Conservation (phyloP, 73 alveolate genomes). For the Paramecium sonneborni region DNA sequence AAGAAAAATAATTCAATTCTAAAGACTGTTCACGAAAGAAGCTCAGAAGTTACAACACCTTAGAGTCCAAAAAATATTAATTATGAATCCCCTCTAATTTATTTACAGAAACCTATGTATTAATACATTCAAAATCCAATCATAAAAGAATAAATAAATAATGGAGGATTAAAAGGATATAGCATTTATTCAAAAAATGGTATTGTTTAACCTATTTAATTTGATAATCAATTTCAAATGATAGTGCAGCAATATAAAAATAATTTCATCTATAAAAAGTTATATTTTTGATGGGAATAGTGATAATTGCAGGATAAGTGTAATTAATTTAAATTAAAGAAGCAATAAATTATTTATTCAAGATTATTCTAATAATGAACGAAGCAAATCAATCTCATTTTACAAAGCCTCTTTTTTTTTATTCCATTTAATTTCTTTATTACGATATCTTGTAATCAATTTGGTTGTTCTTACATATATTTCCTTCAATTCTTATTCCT, state of each 20-base stretch:
- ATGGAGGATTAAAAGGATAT: not conserved
- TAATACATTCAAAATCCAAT: not conserved
- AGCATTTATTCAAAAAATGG: not conserved
- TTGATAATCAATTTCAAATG: not conserved
- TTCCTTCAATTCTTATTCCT: constrained; percentile 41
- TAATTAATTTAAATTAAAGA: not conserved
- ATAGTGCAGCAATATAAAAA: not conserved
- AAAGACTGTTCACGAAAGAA: not conserved
- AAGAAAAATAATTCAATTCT: not conserved
- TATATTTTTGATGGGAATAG: not conserved
- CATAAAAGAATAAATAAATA: not conserved
- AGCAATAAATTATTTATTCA: not conserved
- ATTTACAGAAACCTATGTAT: not conserved
- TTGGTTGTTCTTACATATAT: constrained; percentile 34
- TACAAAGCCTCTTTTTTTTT: constrained; percentile 14
- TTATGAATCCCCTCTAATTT: not conserved
- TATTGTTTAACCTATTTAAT: not conserved
- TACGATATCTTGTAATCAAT: constrained; percentile 26
- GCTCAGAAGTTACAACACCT: not conserved
- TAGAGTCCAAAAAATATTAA: not conserved
- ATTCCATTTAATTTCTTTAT: constrained; percentile 48
- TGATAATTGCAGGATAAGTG: not conserved
- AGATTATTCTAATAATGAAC: not conserved
- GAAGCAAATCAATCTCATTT: constrained; percentile 29
- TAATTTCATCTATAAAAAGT: not conserved